phyloP scores from a whole-genome alignment of 352 stramenopile genomes.

The Pythium volutum region DNA sequence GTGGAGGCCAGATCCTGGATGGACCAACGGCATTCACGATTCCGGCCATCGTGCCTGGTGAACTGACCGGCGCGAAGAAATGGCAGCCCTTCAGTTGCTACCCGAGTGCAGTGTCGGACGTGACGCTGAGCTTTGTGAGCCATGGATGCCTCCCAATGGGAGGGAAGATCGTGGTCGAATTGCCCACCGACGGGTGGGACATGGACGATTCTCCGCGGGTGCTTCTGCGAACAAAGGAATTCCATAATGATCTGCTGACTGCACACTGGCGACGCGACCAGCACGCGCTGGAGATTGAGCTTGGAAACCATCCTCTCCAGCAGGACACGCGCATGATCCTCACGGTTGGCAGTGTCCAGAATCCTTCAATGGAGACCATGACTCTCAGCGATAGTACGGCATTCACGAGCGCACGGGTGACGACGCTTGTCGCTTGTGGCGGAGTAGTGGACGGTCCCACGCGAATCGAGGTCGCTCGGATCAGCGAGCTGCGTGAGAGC shows the following conservation, averaged over 20 bases:
- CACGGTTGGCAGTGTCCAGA: conserved; percentile 44
- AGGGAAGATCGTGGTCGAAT: conserved; percentile 50
- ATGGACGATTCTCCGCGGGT: conserved; percentile 51
- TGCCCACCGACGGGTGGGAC: conserved; percentile 51
- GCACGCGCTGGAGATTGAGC: conserved; percentile 48
- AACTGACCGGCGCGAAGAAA: conserved; percentile 33
- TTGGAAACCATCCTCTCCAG: not conserved
- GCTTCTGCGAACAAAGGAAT: conserved; percentile 32
- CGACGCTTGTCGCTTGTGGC: conserved; percentile 42
- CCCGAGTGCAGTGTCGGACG: conserved; percentile 43
- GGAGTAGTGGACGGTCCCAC: conserved; percentile 62
- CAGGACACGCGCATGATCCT: conserved; percentile 31
- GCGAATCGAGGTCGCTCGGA: conserved; percentile 53
- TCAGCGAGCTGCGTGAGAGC: conserved; percentile 58
- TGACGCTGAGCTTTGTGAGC: conserved; percentile 47
- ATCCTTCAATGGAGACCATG: conserved; percentile 47
- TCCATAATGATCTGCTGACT: conserved; percentile 29
- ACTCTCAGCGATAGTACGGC: not conserved
- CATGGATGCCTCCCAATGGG: conserved; percentile 35
- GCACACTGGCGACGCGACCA: conserved; percentile 46
- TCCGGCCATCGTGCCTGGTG: conserved; percentile 48
- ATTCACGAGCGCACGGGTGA: conserved; percentile 27
- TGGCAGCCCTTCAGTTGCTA: conserved; percentile 67
- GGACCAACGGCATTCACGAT: conserved; percentile 45
- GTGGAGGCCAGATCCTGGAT: conserved; percentile 64